Evolutionary conservation across 2,329 filamentous ascomycete genomes (phyloP), one percentile per base, ranked within the genome.

Genomic region (Fusarium chuoi): DNA sequence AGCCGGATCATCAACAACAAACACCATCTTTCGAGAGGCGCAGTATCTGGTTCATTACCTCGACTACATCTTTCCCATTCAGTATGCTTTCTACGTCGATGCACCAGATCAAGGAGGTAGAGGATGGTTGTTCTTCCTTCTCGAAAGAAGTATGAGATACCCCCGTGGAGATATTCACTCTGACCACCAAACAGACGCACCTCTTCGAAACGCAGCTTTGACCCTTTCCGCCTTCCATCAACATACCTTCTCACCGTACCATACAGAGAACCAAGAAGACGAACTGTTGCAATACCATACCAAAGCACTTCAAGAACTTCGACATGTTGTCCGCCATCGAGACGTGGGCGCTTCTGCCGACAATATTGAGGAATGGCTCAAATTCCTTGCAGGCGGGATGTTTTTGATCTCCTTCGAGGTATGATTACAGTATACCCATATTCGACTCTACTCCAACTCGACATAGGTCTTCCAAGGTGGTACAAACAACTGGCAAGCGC

Each of bases 381-480:
- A 79, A 36, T 79, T 79, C 35, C 62, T 79, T 4, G 77, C 77
- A 0, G 75, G 76, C 7, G 78, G 78, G 0, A 69, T 71, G 17
- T 74, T 77, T 11, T 68, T 79, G 20, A 79, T 79, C 36, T 78
- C 77, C 7, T 79, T 79, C 15, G 74, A 79, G 65, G 76, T 79
- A 69, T 14, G 0, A 0, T 18, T 18, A 6, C 15, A 24, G 6
- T 5, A 26, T 9, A 26, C 17, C 13, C 24, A 14, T 20, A 20
- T 12, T 8, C 2, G 7, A 20, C 12, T 26, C 1, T 20, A 0
- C 14, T 1, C 46, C 36, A 8, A 41, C 10, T 12, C 33, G 0
- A 0, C n/a, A 18, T 33, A 75, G 73, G 74, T 75, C 0, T 77
- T 77, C 3, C 74, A 65, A 48, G 76, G 75, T 6, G 75, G 74